These are phyloP conservation scores for Chlamydomonas sp. DNA, from an alignment of 139 green algal genomes.

Conservation along the genomic window DNA sequence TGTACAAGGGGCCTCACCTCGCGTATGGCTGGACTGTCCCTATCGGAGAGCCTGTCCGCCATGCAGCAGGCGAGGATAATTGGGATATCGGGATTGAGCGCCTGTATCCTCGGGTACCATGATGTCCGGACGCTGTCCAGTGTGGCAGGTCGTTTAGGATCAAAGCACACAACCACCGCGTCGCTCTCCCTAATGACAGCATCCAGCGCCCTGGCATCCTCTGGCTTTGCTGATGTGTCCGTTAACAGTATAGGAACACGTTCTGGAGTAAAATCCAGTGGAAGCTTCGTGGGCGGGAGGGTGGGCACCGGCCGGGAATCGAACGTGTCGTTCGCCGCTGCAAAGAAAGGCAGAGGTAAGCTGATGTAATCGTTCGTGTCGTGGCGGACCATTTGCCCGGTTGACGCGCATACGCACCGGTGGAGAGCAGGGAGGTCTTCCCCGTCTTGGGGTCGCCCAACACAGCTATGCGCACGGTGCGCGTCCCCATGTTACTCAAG, in stretches of 20 bases:
- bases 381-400: no score
- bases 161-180: constrained; percentile 84
- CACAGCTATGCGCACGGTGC: constrained; percentile 60
- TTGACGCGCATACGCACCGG: constrained; percentile 4
- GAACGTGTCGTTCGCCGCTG: constrained; percentile 84
- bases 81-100: constrained; percentile 58
- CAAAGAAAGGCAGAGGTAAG: neutral
- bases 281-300: constrained; percentile 81
- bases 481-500: neutral
- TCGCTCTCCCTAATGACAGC: constrained; percentile 67
- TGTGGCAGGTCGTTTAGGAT: constrained; percentile 51
- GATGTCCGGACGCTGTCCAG: constrained; percentile 63
- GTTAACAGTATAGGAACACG: constrained; percentile 77
- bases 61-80: constrained; percentile 84
- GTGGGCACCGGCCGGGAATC: constrained; percentile 73
- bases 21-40: constrained; percentile 10
- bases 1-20: neutral
- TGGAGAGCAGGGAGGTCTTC: constrained; percentile 88
- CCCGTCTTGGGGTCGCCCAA: constrained; percentile 78
- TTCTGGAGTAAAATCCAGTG: constrained; percentile 75
- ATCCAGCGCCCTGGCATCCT: constrained; percentile 73
- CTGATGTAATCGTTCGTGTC: no score
- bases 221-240: constrained; percentile 79
- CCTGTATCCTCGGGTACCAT: constrained; percentile 77
- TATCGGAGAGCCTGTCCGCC: constrained; percentile 57